Percentiles rank a stretch among this genome's conserved stretches.
Conservation (phyloP, 169 alveolate species). For the Amoebophrya sp. region DNA sequence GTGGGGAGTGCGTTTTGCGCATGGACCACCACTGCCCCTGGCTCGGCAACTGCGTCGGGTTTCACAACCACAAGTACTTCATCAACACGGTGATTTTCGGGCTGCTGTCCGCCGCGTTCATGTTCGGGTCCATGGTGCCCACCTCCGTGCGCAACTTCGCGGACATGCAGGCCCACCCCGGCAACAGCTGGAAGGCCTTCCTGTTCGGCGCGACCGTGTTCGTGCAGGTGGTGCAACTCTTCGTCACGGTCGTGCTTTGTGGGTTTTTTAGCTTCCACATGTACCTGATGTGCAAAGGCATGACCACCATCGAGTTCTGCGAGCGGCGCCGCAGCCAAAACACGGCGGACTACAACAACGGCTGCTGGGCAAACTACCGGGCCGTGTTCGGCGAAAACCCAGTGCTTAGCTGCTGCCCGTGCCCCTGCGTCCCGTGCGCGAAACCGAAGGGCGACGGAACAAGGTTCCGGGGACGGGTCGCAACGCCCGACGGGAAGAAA, state of each 20-base stretch:
- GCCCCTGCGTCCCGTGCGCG: background rate
- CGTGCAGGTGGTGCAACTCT: background rate
- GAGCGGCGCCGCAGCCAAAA: background rate
- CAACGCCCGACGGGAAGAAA: too few species aligned
- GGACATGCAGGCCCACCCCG: too few species aligned
- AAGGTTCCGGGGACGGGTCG: background rate
- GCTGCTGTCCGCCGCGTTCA: background rate
- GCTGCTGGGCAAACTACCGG: background rate
- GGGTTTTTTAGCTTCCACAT: background rate
- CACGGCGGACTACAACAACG: background rate
- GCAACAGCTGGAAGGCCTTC: too few species aligned
- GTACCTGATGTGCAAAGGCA: background rate
- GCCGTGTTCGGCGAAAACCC: conserved; percentile 1
- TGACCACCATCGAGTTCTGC: conserved; percentile 27
- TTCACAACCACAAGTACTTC: conserved; percentile 58
- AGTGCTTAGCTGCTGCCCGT: background rate
- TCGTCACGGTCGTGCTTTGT: background rate
- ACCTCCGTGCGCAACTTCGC: conserved; percentile 31
- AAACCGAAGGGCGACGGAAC: background rate
- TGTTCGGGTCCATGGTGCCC: conserved; percentile 52
- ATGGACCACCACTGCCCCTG: conserved; percentile 77
- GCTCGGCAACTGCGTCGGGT: conserved; percentile 64
- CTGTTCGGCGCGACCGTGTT: conserved; percentile 22
- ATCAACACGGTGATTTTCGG: conserved; percentile 26
- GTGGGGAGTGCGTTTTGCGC: conserved; percentile 55